phyloP scores from a whole-genome alignment of 768 basidiomycete genomes.

The Phylloporus arenicola region DNA sequence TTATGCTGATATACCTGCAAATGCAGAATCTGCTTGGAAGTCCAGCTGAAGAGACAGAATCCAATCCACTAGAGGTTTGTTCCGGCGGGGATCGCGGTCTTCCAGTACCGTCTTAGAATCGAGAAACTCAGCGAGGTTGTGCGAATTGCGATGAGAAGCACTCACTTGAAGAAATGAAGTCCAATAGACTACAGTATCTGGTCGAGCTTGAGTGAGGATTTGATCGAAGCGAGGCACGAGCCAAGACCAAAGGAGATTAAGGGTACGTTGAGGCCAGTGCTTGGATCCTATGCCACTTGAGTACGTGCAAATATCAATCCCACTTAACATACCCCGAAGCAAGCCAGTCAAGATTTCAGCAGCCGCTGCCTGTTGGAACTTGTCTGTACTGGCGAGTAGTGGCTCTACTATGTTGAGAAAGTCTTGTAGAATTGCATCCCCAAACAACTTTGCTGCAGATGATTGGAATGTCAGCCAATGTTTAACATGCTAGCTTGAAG shows the following conservation, averaged over 20 bases:
- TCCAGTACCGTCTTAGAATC: slow-evolving; percentile 44
- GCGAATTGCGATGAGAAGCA: not conserved
- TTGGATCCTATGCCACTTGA: slow-evolving; percentile 55
- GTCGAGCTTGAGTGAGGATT: slow-evolving; percentile 73
- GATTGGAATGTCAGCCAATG: slow-evolving; percentile 25
- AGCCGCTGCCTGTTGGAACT: slow-evolving; percentile 82
- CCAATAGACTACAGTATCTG: slow-evolving; percentile 79
- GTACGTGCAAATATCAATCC: not conserved
- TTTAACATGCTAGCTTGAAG: slow-evolving; percentile 35
- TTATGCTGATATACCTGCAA: slow-evolving; percentile 55
- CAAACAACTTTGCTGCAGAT: slow-evolving; percentile 60
- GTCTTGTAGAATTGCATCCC: slow-evolving; percentile 45
- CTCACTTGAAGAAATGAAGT: slow-evolving; percentile 49
- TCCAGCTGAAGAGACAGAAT: slow-evolving; percentile 72
- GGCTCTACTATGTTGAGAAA: slow-evolving; percentile 55
- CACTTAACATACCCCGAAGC: slow-evolving; percentile 51
- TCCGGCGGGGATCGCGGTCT: slow-evolving; percentile 77
- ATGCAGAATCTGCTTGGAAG: slow-evolving; percentile 81
- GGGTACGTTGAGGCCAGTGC: slow-evolving; percentile 64
- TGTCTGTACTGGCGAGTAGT: slow-evolving; percentile 59
- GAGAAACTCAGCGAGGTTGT: slow-evolving; percentile 3
- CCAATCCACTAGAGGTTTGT: slow-evolving; percentile 68
- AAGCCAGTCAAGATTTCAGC: slow-evolving; percentile 71
- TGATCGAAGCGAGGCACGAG: slow-evolving; percentile 50
- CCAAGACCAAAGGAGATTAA: slow-evolving; percentile 70